A percentile compares a stretch with the other conserved stretches of the same genome.
Conservation (phyloP, 2,329 filamentous ascomycete species). For the Talaromyces atroroseus region DNA sequence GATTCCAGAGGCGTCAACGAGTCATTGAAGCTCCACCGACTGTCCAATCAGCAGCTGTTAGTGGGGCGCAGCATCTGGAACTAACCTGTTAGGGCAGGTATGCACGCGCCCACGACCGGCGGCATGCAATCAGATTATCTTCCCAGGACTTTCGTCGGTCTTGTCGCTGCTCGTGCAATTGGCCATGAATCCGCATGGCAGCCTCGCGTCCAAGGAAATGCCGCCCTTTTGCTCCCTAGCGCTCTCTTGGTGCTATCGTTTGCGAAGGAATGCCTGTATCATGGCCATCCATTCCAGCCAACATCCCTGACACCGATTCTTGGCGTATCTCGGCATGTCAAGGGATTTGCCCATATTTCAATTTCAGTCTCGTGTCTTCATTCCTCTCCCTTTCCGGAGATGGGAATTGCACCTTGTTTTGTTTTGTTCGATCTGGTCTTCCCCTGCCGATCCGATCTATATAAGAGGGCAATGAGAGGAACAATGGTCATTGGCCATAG, state of each 20-base stretch:
- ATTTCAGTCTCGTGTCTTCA: neutral
- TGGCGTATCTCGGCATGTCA: neutral
- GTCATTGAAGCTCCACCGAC: neutral
- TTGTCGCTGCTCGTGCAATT: neutral
- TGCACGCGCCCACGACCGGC: neutral
- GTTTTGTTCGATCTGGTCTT: neutral
- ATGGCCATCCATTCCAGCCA: neutral
- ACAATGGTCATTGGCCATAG: neutral
- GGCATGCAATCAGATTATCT: neutral
- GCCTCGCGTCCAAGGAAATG: neutral
- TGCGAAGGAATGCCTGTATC: too few species aligned
- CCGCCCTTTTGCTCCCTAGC: neutral
- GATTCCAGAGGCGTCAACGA: neutral
- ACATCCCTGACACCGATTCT: neutral
- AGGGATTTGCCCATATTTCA: neutral
- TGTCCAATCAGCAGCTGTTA: neutral
- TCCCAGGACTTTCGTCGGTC: too few species aligned
- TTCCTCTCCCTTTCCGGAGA: neutral
- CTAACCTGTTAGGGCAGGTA: neutral
- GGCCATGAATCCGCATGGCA: neutral
- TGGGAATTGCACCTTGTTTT: neutral
- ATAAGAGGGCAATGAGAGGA: neutral
- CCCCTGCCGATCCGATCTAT: neutral
- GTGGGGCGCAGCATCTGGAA: neutral
- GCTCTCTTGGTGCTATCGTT: neutral